Conservation (phyloP, 306 rosid species). For the Sicyos baderoa region DNA sequence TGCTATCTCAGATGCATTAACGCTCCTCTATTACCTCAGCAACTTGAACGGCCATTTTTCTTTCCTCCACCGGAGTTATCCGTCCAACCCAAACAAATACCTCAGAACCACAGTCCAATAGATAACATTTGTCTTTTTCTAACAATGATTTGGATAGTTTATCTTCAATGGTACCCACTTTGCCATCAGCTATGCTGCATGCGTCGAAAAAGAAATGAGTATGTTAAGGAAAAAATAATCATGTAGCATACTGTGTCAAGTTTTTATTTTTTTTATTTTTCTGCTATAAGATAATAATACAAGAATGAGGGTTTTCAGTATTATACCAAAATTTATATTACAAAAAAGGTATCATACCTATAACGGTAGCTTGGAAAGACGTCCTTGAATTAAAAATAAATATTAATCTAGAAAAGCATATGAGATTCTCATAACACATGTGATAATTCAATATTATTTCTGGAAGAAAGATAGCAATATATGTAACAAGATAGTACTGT, state of each 20-base stretch:
- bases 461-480: neutral
- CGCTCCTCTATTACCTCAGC: slow-evolving; percentile 53
- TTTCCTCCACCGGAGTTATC: slow-evolving; percentile 69
- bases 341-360: neutral
- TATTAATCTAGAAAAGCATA: neutral
- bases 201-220: neutral
- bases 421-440: neutral
- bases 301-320: neutral
- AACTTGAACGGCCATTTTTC: slow-evolving; percentile 64
- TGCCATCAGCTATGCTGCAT: slow-evolving; percentile 47
- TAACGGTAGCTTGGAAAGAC: neutral
- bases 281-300: neutral
- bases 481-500: neutral
- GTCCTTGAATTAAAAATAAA: neutral
- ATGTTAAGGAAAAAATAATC: neutral
- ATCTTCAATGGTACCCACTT: slow-evolving; percentile 47
- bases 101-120: slow-evolving; percentile 79
- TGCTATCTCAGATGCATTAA: neutral
- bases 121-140: slow-evolving; percentile 70
- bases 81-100: slow-evolving; percentile 90
- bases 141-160: slow-evolving; percentile 68
- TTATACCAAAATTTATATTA: too few relatives aligned
- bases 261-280: neutral
- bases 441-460: neutral
- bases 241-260: neutral